Evolutionary conservation across 768 basidiomycete species (phyloP).

Genomic region (Leccinum imitatum): DNA sequence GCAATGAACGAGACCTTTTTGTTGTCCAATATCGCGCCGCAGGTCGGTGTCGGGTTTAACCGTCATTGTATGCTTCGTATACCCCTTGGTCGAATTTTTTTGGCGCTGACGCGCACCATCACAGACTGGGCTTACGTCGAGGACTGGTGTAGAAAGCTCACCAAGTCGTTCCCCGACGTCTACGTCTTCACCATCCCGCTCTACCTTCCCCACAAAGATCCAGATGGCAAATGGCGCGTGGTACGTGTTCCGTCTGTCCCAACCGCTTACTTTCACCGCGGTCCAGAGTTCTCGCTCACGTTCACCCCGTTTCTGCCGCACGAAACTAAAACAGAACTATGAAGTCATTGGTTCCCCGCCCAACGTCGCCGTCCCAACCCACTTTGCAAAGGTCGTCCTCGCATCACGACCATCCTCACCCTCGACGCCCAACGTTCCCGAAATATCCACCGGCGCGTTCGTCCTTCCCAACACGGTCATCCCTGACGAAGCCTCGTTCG

Average conservation of each 20-base stretch:
- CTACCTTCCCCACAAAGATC: slow-evolving; percentile 84
- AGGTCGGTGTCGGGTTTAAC: slow-evolving; percentile 97
- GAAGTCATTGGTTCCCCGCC: slow-evolving; percentile 95
- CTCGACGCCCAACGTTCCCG: slow-evolving; percentile 63
- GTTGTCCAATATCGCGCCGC: slow-evolving; percentile 94
- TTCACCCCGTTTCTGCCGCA: neutral
- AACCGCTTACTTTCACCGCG: neutral
- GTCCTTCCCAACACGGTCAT: slow-evolving; percentile 95
- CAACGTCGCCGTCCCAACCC: slow-evolving; percentile 91
- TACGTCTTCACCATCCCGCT: slow-evolving; percentile 97
- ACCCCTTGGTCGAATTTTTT: too few relatives aligned
- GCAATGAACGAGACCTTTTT: slow-evolving; percentile 98
- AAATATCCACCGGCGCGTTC: slow-evolving; percentile 90
- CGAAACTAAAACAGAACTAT: slow-evolving; percentile 58
- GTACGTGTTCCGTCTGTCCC: slow-evolving; percentile 47
- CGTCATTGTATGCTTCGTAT: slow-evolving; percentile 67
- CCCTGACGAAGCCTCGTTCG: slow-evolving; percentile 76
- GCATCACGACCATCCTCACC: slow-evolving; percentile 74
- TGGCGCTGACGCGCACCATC: neutral
- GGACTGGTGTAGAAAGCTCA: slow-evolving; percentile 92
- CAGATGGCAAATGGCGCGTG: slow-evolving; percentile 94
- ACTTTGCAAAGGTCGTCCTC: slow-evolving; percentile 95
- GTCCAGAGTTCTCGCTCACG: neutral
- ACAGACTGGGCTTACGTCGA: slow-evolving; percentile 96
- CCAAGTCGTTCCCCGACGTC: slow-evolving; percentile 86